These are phyloP conservation scores for Pseudozyma hubeiensis DNA, from an alignment of 1,284 basidiomycete species.

Conservation along the genomic window DNA sequence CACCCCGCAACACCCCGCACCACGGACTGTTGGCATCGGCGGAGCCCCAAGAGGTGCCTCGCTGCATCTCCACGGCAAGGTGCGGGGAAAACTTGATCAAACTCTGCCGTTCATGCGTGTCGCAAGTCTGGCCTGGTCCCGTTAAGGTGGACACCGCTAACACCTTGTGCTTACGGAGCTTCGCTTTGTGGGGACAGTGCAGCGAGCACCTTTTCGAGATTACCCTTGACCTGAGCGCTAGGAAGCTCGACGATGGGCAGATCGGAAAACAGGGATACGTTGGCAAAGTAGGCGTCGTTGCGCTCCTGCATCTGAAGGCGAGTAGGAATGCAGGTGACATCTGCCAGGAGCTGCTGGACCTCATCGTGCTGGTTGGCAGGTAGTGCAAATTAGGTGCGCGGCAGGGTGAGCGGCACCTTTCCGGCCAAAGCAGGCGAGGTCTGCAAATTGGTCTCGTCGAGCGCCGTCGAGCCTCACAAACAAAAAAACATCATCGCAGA, in stretches of 20 bases:
- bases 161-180: too few relatives aligned
- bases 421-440: slow-evolving; percentile 83
- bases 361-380: slow-evolving; percentile 75
- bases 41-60: too few relatives aligned
- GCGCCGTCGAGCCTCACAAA: slow-evolving; percentile 4
- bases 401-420: slow-evolving; percentile 78
- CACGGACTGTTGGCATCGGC: too few relatives aligned
- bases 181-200: too few relatives aligned
- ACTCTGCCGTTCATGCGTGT: too few relatives aligned
- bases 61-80: too few relatives aligned
- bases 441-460: slow-evolving; percentile 76
- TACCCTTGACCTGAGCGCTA: slow-evolving; percentile 77
- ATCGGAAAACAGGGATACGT: slow-evolving; percentile 87
- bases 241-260: slow-evolving; percentile 80
- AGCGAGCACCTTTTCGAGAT: slow-evolving; percentile 79
- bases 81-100: too few relatives aligned
- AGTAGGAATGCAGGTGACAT: slow-evolving; percentile 84
- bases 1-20: too few relatives aligned
- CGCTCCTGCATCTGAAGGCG: slow-evolving; percentile 81
- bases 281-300: slow-evolving; percentile 85
- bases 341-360: slow-evolving; percentile 75
- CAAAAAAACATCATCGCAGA: too few relatives aligned
- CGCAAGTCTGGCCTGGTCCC: too few relatives aligned
- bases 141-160: too few relatives aligned
- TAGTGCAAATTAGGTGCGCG: slow-evolving; percentile 81